Evolutionary conservation across 75 land plant genomes (phyloP).

Genomic region (Chamaecyparis obtusa): DNA sequence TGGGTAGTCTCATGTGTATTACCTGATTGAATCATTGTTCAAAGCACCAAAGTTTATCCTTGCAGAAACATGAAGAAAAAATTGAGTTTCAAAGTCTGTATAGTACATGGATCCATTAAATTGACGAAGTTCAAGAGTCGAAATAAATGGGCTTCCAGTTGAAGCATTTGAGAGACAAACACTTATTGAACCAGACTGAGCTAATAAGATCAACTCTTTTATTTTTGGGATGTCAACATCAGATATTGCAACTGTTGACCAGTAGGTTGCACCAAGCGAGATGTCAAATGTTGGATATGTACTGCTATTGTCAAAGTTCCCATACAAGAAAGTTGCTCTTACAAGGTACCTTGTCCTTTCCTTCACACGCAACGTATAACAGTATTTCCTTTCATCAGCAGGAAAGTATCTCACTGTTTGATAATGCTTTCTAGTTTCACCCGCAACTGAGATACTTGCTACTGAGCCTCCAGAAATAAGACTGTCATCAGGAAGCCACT

Average conservation of each 20-base stretch:
- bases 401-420: conserved; percentile 56
- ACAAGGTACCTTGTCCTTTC: conserved; percentile 66
- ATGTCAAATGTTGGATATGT: conserved; percentile 71
- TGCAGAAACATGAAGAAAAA: conserved; percentile 53
- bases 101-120: conserved; percentile 62
- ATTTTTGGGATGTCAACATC: conserved; percentile 37
- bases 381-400: conserved; percentile 68
- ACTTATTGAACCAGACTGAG: conserved; percentile 44
- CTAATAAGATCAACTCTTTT: conserved; percentile 53
- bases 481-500: conserved; percentile 49
- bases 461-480: conserved; percentile 33
- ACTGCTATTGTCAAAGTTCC: conserved; percentile 65
- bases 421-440: conserved; percentile 49
- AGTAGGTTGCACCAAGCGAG: conserved; percentile 65
- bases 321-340: conserved; percentile 80
- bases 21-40: conserved; percentile 54
- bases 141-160: conserved; percentile 73
- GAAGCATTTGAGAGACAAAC: conserved; percentile 72
- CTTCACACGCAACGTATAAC: conserved; percentile 57
- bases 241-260: conserved; percentile 74
- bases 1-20: neutral
- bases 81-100: conserved; percentile 42
- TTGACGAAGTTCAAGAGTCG: conserved; percentile 76
- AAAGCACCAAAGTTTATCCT: conserved; percentile 72
- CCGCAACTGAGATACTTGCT: conserved; percentile 41